phyloP scores from a whole-genome alignment of 2,329 filamentous ascomycete genomes.

The Fusarium pseudocircinatum region DNA sequence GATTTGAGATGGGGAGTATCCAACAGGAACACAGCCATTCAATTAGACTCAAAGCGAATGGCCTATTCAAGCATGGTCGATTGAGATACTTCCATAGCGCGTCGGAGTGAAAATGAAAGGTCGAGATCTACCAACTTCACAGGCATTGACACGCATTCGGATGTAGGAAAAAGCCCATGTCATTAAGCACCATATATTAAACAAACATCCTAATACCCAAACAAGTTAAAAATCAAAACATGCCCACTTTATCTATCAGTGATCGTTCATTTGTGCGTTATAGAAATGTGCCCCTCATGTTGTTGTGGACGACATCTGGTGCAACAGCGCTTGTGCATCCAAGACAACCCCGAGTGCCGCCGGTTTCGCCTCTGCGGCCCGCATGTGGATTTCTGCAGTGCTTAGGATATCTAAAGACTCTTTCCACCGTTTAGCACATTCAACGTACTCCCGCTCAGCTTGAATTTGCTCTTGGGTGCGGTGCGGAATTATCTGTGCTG shows the following conservation, averaged over 20 bases:
- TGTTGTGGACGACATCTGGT: too few species aligned
- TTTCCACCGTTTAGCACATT: background rate
- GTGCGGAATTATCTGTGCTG: background rate
- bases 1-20: background rate
- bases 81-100: background rate
- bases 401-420: fast-evolving
- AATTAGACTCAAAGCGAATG: background rate
- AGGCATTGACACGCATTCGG: background rate
- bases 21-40: background rate
- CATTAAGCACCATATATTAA: background rate
- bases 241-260: too few species aligned
- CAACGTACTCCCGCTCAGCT: fast-evolving
- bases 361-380: background rate
- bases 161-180: background rate
- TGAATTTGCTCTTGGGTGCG: background rate
- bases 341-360: background rate
- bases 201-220: background rate
- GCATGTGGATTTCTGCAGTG: background rate
- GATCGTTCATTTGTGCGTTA: too few species aligned
- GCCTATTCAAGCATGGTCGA: background rate
- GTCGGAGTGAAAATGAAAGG: background rate
- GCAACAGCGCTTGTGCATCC: too few species aligned
- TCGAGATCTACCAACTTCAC: too few species aligned
- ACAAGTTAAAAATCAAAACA: too few species aligned
- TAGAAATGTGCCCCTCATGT: too few species aligned